Percentiles rank a stretch among this genome's conserved stretches.
phyloP scores from a whole-genome alignment of 805 yeast genomes.

The Wickerhamiella nectarea region DNA sequence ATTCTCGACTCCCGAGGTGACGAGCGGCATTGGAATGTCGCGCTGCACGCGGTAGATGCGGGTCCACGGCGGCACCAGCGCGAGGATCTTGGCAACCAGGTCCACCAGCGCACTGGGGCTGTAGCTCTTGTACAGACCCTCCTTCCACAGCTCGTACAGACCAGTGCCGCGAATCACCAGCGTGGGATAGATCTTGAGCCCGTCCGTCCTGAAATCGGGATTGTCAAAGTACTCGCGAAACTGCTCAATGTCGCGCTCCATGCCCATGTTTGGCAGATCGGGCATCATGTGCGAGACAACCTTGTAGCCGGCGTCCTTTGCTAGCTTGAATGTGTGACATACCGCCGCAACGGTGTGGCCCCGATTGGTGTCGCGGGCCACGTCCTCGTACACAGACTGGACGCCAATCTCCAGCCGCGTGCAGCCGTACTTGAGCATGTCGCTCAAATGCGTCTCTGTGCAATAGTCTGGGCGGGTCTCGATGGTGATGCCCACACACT shows the following conservation, averaged over 20 bases:
- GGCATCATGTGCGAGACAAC: conserved; percentile 99
- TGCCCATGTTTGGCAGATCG: conserved; percentile 94
- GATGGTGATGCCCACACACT: conserved; percentile 96
- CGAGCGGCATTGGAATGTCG: conserved; percentile 98
- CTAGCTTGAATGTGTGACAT: conserved; percentile 85
- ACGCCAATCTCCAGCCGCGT: conserved; percentile 95
- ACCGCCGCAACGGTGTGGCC: conserved; percentile 96
- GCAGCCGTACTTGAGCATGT: conserved; percentile 93
- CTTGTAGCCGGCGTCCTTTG: conserved; percentile 97
- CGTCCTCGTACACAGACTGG: conserved; percentile 94
- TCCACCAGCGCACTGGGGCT: conserved; percentile 90
- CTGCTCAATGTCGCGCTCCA: conserved; percentile 95
- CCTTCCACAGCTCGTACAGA: conserved; percentile 91
- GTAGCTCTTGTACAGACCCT: conserved; percentile 85
- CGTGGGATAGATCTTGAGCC: conserved; percentile 89
- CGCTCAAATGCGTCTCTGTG: conserved; percentile 87
- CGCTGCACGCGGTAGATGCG: conserved; percentile 96
- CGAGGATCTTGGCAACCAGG: conserved; percentile 87
- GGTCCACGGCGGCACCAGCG: conserved; percentile 98
- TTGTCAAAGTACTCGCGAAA: conserved; percentile 93
- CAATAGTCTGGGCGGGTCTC: conserved; percentile 98
- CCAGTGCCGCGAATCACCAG: conserved; percentile 96
- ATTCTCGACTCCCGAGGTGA: conserved; percentile 94
- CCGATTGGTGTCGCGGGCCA: conserved; percentile 94
- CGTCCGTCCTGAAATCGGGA: conserved; percentile 95